Conservation (phyloP, 768 basidiomycete genomes). For the Ramaria sp. region DNA sequence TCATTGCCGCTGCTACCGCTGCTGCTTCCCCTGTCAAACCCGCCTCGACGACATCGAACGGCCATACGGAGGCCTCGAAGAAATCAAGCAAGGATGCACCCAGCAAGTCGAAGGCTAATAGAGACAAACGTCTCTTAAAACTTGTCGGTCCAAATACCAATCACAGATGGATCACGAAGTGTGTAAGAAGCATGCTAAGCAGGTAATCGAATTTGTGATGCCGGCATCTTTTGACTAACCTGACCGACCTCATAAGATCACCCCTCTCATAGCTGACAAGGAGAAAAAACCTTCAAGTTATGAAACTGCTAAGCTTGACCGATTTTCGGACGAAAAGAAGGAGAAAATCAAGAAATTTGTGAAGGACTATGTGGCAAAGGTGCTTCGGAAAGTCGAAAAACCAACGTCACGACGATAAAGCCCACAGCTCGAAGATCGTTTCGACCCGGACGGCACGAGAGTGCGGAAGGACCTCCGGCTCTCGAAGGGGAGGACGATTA, state of each 20-base stretch:
- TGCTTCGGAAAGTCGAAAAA: slow-evolving; percentile 27
- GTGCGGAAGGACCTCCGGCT: neutral
- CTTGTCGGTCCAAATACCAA: slow-evolving; percentile 83
- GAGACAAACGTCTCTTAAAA: slow-evolving; percentile 76
- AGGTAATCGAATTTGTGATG: slow-evolving; percentile 38
- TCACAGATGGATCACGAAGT: slow-evolving; percentile 61
- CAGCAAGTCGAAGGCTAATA: slow-evolving; percentile 52
- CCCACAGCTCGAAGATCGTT: neutral
- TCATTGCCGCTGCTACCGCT: slow-evolving; percentile 31
- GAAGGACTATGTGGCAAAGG: slow-evolving; percentile 82
- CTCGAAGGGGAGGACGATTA: neutral
- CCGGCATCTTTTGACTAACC: neutral
- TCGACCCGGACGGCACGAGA: neutral
- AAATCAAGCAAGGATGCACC: slow-evolving; percentile 30
- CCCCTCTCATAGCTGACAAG: slow-evolving; percentile 79
- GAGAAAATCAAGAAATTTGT: slow-evolving; percentile 87
- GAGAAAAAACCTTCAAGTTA: slow-evolving; percentile 87
- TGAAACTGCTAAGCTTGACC: slow-evolving; percentile 58
- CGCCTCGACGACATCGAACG: slow-evolving; percentile 14
- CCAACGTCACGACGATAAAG: neutral
- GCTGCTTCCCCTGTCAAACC: slow-evolving; percentile 20
- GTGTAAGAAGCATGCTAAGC: slow-evolving; percentile 94
- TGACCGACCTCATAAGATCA: slow-evolving; percentile 41
- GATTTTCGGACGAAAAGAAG: slow-evolving; percentile 77
- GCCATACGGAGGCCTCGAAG: slow-evolving; percentile 17